A percentile compares a stretch with the other conserved stretches of the same genome.
Evolutionary conservation across 1,284 basidiomycete genomes (phyloP).

Genomic region (Melampsora americana): DNA sequence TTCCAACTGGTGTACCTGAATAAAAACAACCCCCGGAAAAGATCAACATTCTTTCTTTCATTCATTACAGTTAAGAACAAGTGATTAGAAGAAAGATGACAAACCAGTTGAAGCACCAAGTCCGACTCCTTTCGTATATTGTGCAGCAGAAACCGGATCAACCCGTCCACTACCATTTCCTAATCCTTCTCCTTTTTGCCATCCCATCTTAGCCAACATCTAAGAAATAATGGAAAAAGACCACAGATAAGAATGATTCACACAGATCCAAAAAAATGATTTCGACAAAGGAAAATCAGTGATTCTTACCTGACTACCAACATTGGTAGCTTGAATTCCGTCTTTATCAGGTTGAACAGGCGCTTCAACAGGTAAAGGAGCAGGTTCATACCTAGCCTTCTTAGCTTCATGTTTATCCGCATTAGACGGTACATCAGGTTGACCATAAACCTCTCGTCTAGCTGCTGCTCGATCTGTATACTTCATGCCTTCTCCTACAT

Average conservation of each 20-base stretch:
- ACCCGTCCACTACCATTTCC: constrained; percentile 77
- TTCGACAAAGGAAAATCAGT: constrained; percentile 50
- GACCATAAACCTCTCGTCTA: constrained; percentile 78
- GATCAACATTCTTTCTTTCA: background rate
- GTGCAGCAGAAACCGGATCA: constrained; percentile 77
- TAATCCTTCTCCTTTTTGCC: constrained; percentile 81
- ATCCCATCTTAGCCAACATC: constrained; percentile 59
- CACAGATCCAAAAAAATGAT: no score
- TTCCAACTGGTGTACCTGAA: constrained; percentile 12
- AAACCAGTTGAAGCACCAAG: constrained; percentile 76
- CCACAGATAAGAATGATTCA: background rate
- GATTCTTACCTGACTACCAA: constrained; percentile 50
- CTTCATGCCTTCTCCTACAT: constrained; percentile 59
- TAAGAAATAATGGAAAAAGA: background rate
- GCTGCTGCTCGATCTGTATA: constrained; percentile 89
- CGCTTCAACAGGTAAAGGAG: constrained; percentile 37
- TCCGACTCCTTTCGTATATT: constrained; percentile 80
- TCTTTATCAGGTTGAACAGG: constrained; percentile 38
- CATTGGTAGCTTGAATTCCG: constrained; percentile 51
- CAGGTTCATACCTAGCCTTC: constrained; percentile 25
- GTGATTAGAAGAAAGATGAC: constrained; percentile 5
- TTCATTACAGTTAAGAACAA: background rate
- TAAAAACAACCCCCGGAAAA: background rate
- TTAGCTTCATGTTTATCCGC: constrained; percentile 54
- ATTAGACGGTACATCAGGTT: constrained; percentile 73